phyloP scores from a whole-genome alignment of 2,329 filamentous ascomycete genomes.

The Leptographium flavum region DNA sequence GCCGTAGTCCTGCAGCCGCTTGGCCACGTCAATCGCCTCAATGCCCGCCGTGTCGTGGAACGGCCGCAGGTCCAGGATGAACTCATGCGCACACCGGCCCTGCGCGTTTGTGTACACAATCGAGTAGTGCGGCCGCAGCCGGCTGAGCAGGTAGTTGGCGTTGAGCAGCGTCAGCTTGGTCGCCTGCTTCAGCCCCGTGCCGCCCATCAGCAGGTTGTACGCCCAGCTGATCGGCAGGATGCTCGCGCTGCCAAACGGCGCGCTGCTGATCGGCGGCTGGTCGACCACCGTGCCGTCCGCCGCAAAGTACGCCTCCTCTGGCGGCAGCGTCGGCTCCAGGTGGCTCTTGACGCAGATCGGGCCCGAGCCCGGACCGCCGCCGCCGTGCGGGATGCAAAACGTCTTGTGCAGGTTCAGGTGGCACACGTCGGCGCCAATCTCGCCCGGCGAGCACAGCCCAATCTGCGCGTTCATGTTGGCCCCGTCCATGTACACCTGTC shows the following conservation, averaged over 20 bases:
- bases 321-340: conserved; percentile 60
- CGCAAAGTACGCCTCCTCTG: conserved; percentile 12
- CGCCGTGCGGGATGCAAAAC: conserved; percentile 94
- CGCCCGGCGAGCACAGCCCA: conserved; percentile 82
- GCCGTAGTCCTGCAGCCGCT: conserved; percentile 91
- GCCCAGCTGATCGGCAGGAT: conserved; percentile 92
- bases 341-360: conserved; percentile 85
- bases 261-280: conserved; percentile 55
- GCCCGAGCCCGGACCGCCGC: conserved; percentile 83
- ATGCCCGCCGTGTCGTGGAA: conserved; percentile 75
- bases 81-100: conserved; percentile 88
- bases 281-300: conserved; percentile 5
- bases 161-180: conserved; percentile 90
- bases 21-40: conserved; percentile 89
- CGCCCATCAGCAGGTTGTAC: conserved; percentile 89
- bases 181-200: conserved; percentile 68
- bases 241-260: conserved; percentile 75
- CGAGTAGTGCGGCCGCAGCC: conserved; percentile 70
- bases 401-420: conserved; percentile 98
- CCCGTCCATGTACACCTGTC: conserved; percentile 96
- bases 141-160: conserved; percentile 89
- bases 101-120: conserved; percentile 90
- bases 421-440: conserved; percentile 92
- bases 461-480: conserved; percentile 99
- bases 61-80: conserved; percentile 77